phyloP scores from a whole-genome alignment of 495 filamentous ascomycete genomes.

The Daldinia decipiens region DNA sequence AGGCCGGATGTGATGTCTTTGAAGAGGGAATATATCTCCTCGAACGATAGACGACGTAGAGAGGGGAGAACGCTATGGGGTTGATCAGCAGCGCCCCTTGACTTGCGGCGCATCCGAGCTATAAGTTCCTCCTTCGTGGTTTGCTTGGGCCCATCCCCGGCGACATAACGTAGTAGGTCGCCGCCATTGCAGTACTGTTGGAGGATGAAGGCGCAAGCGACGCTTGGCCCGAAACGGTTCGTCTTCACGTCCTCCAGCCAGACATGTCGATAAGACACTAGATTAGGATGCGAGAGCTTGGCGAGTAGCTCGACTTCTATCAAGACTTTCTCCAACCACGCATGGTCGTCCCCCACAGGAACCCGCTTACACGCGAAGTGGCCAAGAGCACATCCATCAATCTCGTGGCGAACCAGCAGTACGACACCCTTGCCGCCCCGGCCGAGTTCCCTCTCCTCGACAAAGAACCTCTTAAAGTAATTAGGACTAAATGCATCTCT shows the following conservation, averaged over 20 bases:
- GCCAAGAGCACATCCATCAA: slow-evolving; percentile 85
- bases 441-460: slow-evolving; percentile 84
- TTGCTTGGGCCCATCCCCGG: slow-evolving; percentile 68
- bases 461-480: slow-evolving; percentile 92
- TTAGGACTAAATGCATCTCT: slow-evolving; percentile 86
- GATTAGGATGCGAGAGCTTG: slow-evolving; percentile 88
- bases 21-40: slow-evolving; percentile 97
- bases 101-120: slow-evolving; percentile 81
- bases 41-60: slow-evolving; percentile 75
- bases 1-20: slow-evolving; percentile 93
- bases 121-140: slow-evolving; percentile 84
- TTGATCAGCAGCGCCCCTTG: slow-evolving; percentile 64
- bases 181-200: slow-evolving; percentile 97
- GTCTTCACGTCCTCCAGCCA: slow-evolving; percentile 93
- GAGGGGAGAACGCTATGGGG: slow-evolving; percentile 57
- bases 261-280: slow-evolving; percentile 97
- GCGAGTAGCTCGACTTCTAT: slow-evolving; percentile 93
- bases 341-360: slow-evolving; percentile 93
- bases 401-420: slow-evolving; percentile 85
- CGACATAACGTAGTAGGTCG: slow-evolving; percentile 87
- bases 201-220: slow-evolving; percentile 94
- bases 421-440: slow-evolving; percentile 95
- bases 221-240: slow-evolving; percentile 85
- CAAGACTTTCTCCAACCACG: slow-evolving; percentile 93
- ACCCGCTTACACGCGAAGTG: slow-evolving; percentile 97